Conservation (phyloP, 2,329 filamentous ascomycete genomes). For the Aspergillus vadensis region DNA sequence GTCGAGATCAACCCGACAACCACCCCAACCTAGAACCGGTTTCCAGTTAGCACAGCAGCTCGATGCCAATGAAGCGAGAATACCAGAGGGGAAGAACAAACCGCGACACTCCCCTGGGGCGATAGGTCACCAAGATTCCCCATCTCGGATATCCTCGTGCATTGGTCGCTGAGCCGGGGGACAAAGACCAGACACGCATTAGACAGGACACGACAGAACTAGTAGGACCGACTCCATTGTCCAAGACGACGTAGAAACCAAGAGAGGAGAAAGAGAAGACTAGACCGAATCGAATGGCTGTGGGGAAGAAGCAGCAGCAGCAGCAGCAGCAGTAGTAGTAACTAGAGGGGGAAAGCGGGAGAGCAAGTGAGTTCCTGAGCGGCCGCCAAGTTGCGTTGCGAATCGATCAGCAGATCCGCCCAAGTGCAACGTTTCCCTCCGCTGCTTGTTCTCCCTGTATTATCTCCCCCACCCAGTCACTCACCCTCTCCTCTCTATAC, state of each 20-base stretch:
- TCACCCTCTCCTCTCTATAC: not conserved
- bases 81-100: conserved; percentile 47
- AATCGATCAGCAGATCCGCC: conserved; percentile 6
- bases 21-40: conserved; percentile 72
- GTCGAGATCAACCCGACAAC: conserved; percentile 91
- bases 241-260: not conserved
- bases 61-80: not conserved
- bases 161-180: conserved; percentile 31
- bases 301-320: conserved; percentile 3
- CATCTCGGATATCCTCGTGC: conserved; percentile 55
- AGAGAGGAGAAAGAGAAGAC: conserved; percentile 15
- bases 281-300: conserved; percentile 14
- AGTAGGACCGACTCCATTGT: conserved; percentile 14
- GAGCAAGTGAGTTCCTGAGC: not conserved
- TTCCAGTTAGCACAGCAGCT: conserved; percentile 19
- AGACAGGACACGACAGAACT: conserved; percentile 12
- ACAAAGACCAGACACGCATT: conserved; percentile 15
- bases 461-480: conserved; percentile 1
- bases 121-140: conserved; percentile 74
- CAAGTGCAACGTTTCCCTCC: conserved; percentile 8
- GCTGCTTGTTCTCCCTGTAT: conserved; percentile 1
- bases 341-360: not conserved
- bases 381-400: not conserved
- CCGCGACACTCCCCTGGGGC: conserved; percentile 74
- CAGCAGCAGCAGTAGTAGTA: not conserved